Evolutionary conservation across 495 filamentous ascomycete species (phyloP).

Genomic region (Lasiosphaeria hispida): DNA sequence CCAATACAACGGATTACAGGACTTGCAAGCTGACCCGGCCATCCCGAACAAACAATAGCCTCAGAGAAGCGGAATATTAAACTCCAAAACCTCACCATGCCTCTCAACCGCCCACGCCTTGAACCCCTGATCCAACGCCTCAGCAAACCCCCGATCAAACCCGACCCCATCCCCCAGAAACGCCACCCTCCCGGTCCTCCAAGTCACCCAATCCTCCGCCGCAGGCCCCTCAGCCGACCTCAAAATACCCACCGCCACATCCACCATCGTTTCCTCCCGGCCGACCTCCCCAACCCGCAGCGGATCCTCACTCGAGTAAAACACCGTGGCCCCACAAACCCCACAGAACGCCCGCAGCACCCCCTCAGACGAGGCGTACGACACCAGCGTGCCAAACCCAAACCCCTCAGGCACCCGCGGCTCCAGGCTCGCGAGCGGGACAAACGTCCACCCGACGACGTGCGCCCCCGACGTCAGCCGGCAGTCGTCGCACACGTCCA

Average conservation of each 20-base stretch:
- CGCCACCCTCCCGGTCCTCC: constrained; percentile 28
- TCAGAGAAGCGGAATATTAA: constrained; percentile 1
- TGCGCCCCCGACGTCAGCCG: constrained; percentile 59
- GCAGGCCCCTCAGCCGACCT: constrained; percentile 50
- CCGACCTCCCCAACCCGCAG: constrained; percentile 7
- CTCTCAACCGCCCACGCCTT: constrained; percentile 23
- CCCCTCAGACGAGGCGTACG: constrained; percentile 50
- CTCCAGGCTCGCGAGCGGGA: constrained; percentile 52
- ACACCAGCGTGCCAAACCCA: constrained; percentile 52
- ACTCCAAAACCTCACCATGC: constrained; percentile 17
- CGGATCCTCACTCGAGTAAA: constrained; percentile 29
- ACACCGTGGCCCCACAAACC: constrained; percentile 61
- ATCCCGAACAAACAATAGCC: too few relatives aligned
- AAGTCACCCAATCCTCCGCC: constrained; percentile 43
- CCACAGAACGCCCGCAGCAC: constrained; percentile 61
- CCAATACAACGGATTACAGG: too few relatives aligned
- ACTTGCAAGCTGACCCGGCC: too few relatives aligned
- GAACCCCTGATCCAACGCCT: constrained; percentile 24
- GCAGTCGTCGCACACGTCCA: constrained; percentile 60
- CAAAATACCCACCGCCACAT: constrained; percentile 53
- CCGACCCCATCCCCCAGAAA: constrained; percentile 15
- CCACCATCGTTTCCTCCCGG: constrained; percentile 37
- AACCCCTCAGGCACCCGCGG: constrained; percentile 36
- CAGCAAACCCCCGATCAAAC: constrained; percentile 29
- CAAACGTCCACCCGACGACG: constrained; percentile 60